Percentiles rank a stretch among this genome's conserved stretches.
These are phyloP conservation scores for Barbarea vulgaris DNA, from an alignment of 345 rosid species.

Conservation along the genomic window DNA sequence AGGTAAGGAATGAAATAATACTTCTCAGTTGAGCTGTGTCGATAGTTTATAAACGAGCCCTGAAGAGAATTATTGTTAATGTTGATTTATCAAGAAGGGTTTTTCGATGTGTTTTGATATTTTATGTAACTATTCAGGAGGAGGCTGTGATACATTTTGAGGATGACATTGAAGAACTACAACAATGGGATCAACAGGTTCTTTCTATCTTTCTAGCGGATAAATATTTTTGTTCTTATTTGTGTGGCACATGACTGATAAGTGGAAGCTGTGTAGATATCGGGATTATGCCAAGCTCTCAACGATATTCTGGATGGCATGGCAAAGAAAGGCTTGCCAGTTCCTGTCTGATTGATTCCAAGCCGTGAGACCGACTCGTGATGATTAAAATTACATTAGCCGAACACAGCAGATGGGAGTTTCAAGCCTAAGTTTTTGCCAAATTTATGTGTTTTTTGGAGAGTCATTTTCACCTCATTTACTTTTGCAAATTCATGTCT, in stretches of 20 bases:
- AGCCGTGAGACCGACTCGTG: constrained; percentile 16
- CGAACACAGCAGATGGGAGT: neutral
- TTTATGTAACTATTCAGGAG: constrained; percentile 53
- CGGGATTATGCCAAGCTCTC: constrained; percentile 89
- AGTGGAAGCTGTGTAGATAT: constrained; percentile 57
- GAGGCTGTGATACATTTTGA: constrained; percentile 97
- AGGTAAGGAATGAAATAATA: constrained; percentile 47
- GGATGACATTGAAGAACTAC: constrained; percentile 92
- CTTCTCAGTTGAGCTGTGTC: neutral
- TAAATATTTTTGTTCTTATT: neutral
- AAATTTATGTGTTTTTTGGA: constrained; percentile 13
- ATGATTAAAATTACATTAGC: neutral
- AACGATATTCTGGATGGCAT: constrained; percentile 87
- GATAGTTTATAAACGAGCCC: neutral
- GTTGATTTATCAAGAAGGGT: neutral
- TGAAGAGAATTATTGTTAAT: constrained; percentile 1
- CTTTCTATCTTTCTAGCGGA: constrained; percentile 7
- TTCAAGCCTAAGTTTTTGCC: constrained; percentile 29
- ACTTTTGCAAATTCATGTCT: constrained; percentile 21
- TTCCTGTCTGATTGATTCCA: constrained; percentile 63
- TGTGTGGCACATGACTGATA: neutral
- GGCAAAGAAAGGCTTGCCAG: constrained; percentile 86
- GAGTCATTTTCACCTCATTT: neutral
- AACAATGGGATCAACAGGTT: constrained; percentile 99
- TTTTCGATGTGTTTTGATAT: constrained; percentile 7